These are phyloP conservation scores for Trametopsis cervina DNA, from an alignment of 768 basidiomycete species.

Conservation along the genomic window DNA sequence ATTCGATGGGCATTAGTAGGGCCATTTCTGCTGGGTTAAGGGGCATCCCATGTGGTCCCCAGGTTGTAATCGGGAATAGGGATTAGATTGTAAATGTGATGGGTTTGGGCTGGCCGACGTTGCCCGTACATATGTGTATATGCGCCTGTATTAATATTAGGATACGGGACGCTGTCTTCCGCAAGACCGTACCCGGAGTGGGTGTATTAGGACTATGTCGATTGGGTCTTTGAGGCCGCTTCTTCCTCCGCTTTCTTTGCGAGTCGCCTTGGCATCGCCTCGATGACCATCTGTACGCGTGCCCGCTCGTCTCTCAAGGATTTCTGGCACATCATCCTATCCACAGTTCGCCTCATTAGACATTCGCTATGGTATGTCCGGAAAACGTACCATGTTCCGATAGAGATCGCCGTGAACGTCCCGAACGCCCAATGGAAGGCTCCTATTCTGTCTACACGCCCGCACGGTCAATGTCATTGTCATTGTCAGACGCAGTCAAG, in stretches of 20 bases:
- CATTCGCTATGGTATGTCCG: neutral
- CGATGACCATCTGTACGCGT: conserved; percentile 49
- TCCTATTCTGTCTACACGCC: conserved; percentile 45
- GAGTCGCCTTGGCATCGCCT: conserved; percentile 51
- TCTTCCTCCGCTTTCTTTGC: conserved; percentile 33
- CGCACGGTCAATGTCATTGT: neutral
- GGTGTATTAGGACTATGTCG: too few relatives aligned
- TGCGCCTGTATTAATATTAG: too few relatives aligned
- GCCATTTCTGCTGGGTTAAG: neutral
- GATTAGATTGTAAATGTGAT: too few relatives aligned
- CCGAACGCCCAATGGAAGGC: conserved; percentile 79
- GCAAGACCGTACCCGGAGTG: neutral
- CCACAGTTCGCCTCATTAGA: conserved; percentile 6
- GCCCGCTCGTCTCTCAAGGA: conserved; percentile 47
- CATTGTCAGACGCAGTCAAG: neutral
- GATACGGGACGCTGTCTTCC: neutral
- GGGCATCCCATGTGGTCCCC: neutral
- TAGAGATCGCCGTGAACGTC: conserved; percentile 60
- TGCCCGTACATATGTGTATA: too few relatives aligned
- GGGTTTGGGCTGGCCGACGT: too few relatives aligned
- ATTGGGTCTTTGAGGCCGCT: neutral
- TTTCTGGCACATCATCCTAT: conserved; percentile 60
- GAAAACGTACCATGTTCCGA: conserved; percentile 63
- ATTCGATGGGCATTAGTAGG: neutral
- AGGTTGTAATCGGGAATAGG: neutral